A percentile compares a stretch with the other conserved stretches of the same genome.
Evolutionary conservation across 306 rosid species (phyloP).

Genomic region (Luffa aegyptiaca): DNA sequence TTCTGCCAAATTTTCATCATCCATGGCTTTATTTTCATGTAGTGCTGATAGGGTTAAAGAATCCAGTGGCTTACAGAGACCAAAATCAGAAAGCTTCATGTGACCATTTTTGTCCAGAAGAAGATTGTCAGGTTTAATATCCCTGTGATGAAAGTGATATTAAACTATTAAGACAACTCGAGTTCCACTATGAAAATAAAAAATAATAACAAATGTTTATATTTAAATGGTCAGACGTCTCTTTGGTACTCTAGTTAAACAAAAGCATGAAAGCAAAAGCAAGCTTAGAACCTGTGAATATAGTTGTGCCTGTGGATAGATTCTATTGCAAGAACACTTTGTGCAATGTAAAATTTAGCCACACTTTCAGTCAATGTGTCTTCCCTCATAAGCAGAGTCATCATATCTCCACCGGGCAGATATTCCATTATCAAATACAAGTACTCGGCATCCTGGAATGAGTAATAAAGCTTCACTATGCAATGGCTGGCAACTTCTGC

Average conservation of each 20-base stretch:
- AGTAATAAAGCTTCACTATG: constrained; percentile 96
- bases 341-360: constrained; percentile 91
- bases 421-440: constrained; percentile 96
- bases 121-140: constrained; percentile 95
- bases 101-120: constrained; percentile 88
- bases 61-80: constrained; percentile 97
- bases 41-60: constrained; percentile 77
- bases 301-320: constrained; percentile 94
- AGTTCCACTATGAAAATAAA: neutral
- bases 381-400: constrained; percentile 96
- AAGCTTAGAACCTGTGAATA: constrained; percentile 70
- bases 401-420: constrained; percentile 96
- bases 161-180: constrained; percentile 13
- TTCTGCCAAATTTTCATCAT: constrained; percentile 65
- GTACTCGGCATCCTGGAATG: constrained; percentile 89
- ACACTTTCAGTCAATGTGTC: constrained; percentile 79
- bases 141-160: constrained; percentile 43
- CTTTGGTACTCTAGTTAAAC: neutral
- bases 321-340: constrained; percentile 92
- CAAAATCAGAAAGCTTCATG: constrained; percentile 99
- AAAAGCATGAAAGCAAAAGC: neutral
- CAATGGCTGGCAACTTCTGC: constrained; percentile 99
- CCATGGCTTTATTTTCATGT: constrained; percentile 81
- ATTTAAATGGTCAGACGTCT: neutral
- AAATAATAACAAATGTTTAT: neutral